phyloP scores from a whole-genome alignment of 441 rosid species.

The Gossypium gossypioides region DNA sequence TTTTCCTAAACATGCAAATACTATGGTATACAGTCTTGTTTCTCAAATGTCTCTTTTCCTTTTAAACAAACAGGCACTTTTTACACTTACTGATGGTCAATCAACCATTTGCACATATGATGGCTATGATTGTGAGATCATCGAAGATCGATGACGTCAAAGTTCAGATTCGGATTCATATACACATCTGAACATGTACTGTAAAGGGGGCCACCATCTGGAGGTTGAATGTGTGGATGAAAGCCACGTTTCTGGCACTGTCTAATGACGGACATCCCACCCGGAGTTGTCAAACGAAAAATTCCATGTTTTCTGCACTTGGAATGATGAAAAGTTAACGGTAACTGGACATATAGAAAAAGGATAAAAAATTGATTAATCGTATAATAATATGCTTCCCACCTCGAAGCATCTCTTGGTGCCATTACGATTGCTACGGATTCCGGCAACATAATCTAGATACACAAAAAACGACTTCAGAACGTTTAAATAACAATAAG shows the following conservation, averaged over 20 bases:
- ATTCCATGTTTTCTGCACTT: constrained; percentile 67
- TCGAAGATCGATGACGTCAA: constrained; percentile 81
- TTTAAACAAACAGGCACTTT: neutral
- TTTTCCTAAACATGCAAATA: neutral
- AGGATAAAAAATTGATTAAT: neutral
- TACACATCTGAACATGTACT: constrained; percentile 69
- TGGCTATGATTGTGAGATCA: constrained; percentile 22
- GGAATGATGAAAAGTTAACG: neutral
- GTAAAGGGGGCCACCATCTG: constrained; percentile 85
- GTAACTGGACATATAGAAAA: neutral
- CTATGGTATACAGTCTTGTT: neutral
- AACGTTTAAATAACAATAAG: neutral
- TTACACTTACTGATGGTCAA: neutral
- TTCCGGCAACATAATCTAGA: constrained; percentile 90
- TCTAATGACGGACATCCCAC: constrained; percentile 86
- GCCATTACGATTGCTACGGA: constrained; percentile 98
- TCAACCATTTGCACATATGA: neutral
- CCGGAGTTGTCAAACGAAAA: constrained; percentile 82
- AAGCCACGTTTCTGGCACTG: constrained; percentile 83
- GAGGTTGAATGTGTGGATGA: constrained; percentile 66
- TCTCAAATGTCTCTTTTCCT: neutral
- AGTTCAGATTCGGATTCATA: constrained; percentile 69
- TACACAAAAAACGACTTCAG: constrained; percentile 6
- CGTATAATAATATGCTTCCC: constrained; percentile 1
- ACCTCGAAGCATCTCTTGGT: constrained; percentile 73